Base-by-base conservation (phyloP, 2,329 filamentous ascomycete genomes). In the Diaporthe humulicola region DNA sequence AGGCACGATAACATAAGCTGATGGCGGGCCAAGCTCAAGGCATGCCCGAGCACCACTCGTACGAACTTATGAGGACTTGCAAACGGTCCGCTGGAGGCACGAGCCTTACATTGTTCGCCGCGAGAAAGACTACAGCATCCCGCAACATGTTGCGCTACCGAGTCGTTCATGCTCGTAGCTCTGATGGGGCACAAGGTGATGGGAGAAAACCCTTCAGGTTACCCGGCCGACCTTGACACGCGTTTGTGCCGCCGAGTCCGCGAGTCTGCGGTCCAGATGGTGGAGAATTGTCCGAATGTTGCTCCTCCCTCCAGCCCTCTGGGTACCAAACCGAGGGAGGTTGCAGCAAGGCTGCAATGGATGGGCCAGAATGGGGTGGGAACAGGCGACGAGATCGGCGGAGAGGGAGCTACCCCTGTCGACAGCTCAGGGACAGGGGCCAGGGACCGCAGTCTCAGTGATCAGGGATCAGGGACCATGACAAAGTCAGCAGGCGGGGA, bases 401-500 rank as follows among this genome's bases (percentile, higher is more conserved):
- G 58, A 33, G 33, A 52, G 42, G 25, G 12, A 73, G 74, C 74
- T 73, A 73, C 71, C 74, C 73, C 56, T 70, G 74, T 70, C 61
- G n/a, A 64, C 70, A 75, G 61, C 70, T 64, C 56, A 61, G 70
- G 60, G 50, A 45, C 50, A 72, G 52, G 57, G 73, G n/a, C 67
- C 50, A 42, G 69, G 38, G 25, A 25, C 40, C 40, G 52, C 48
- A 14, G 25, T 36, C 52, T 15, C 30, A 28, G 58, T 30, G 48
- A 40, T 56, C 30, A 58, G 72, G 52, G 57, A 50, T 40, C 56
- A 66, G 67, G 56, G 40, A 38, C 48, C 38, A 64, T 42, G 36
- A 33, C 36, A 48, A 71, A 54, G 48, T 58, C 28, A 48, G 52
- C 40, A 58, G 69, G 69, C 50, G 54, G 54, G n/a, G 40, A 22